These are phyloP conservation scores for Claviceps sp. DNA, from an alignment of 2,329 filamentous ascomycete genomes.

Conservation along the genomic window DNA sequence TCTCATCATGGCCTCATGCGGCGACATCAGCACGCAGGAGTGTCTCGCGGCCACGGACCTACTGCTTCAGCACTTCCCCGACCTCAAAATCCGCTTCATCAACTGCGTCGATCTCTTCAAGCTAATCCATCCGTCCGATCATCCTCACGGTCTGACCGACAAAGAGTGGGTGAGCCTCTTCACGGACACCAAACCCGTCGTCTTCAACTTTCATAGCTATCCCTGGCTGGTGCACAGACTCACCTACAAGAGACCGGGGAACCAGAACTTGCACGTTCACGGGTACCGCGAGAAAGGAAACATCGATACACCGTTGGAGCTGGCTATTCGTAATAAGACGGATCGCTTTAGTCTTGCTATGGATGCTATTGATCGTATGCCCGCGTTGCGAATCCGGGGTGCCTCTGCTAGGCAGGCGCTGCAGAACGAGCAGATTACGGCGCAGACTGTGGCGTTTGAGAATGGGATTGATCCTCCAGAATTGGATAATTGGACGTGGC, in stretches of 20 bases:
- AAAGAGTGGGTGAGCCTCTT: slow-evolving; percentile 56
- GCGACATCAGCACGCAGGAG: slow-evolving; percentile 63
- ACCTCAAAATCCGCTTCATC: slow-evolving; percentile 64
- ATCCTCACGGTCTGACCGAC: slow-evolving; percentile 60
- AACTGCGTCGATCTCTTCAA: slow-evolving; percentile 75
- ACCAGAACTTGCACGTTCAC: slow-evolving; percentile 55
- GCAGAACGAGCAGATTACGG: slow-evolving; percentile 49
- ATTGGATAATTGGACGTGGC: slow-evolving; percentile 55
- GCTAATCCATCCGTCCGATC: slow-evolving; percentile 54
- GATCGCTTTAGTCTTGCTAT: slow-evolving; percentile 69
- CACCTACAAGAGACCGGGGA: slow-evolving; percentile 61
- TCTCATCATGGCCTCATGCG: slow-evolving; percentile 62
- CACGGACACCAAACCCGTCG: slow-evolving; percentile 56
- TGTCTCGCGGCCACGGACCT: slow-evolving; percentile 62
- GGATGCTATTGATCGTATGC: slow-evolving; percentile 58
- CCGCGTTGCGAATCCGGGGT: slow-evolving; percentile 48
- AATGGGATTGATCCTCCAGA: slow-evolving; percentile 55
- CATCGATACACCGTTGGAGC: slow-evolving; percentile 67
- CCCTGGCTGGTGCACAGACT: slow-evolving; percentile 68
- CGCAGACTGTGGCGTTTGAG: slow-evolving; percentile 53
- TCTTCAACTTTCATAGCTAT: slow-evolving; percentile 80
- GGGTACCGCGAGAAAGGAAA: slow-evolving; percentile 77
- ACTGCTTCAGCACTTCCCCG: slow-evolving; percentile 55
- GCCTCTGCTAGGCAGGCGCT: slow-evolving; percentile 49
- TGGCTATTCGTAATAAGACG: slow-evolving; percentile 65